phyloP scores from a whole-genome alignment of 1,139 yeast species.

The Fermentozyma sake region DNA sequence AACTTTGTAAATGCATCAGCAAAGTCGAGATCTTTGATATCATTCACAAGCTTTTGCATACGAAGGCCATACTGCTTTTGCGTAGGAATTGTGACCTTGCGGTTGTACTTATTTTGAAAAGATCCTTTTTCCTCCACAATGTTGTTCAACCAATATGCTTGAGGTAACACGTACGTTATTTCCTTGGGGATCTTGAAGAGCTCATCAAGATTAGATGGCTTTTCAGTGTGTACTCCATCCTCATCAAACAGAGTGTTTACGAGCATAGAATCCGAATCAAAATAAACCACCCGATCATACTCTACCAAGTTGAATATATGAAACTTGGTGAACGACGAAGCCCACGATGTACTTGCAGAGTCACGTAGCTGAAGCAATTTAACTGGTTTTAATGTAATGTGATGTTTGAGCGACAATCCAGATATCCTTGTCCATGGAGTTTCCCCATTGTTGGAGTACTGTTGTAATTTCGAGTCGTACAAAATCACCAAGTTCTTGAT shows the following conservation, averaged over 20 bases:
- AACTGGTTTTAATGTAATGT: conserved; percentile 20
- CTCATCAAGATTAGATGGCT: conserved; percentile 23
- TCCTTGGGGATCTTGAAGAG: conserved; percentile 26
- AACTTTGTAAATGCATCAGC: conserved; percentile 7
- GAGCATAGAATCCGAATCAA: conserved; percentile 44
- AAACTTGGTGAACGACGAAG: conserved; percentile 51
- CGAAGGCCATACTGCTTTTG: conserved; percentile 5
- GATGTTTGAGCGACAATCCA: conserved; percentile 6
- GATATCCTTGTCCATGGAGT: conserved; percentile 8
- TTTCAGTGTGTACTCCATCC: conserved; percentile 3
- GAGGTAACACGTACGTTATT: conserved; percentile 30
- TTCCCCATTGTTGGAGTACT: conserved; percentile 7
- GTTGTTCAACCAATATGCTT: conserved; percentile 34
- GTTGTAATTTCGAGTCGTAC: conserved; percentile 16
- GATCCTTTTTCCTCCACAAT: conserved; percentile 9
- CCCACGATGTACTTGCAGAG: conserved; percentile 35
- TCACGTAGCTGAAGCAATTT: conserved; percentile 11
- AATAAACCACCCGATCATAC: conserved; percentile 34
- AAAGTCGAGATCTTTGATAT: conserved; percentile 1
- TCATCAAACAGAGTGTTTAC: conserved; percentile 6
- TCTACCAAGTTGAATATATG: conserved; percentile 47
- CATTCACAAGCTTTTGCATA: conserved; percentile 7
- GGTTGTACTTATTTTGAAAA: conserved; percentile 10
- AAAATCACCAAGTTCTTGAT: conserved; percentile 25
- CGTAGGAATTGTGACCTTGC: conserved; percentile 14